phyloP scores from a whole-genome alignment of 2,329 filamentous ascomycete species.

The Diaporthe capsici region DNA sequence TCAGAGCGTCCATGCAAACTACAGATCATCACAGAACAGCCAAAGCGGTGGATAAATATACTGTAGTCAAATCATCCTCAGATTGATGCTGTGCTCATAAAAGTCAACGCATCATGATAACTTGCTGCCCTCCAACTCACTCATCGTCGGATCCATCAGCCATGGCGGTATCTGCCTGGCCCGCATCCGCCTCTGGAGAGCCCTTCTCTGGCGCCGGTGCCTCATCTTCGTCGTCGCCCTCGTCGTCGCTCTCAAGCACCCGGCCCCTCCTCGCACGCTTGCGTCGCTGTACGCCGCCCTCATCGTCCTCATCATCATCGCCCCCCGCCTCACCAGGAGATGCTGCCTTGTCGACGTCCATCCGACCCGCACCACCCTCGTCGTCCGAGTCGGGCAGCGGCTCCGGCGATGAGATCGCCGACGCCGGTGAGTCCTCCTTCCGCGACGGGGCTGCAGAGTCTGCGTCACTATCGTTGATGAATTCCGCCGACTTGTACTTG shows the following conservation, averaged over 20 bases:
- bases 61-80: not conserved
- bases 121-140: slow-evolving; percentile 45
- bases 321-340: slow-evolving; percentile 30
- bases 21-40: not conserved
- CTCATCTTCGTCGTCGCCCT: slow-evolving; percentile 60
- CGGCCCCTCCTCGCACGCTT: slow-evolving; percentile 63
- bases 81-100: slow-evolving; percentile 19
- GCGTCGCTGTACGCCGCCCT: slow-evolving; percentile 55
- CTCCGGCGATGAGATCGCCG: slow-evolving; percentile 40
- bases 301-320: slow-evolving; percentile 62
- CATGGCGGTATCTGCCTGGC: slow-evolving; percentile 51
- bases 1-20: slow-evolving; percentile 25
- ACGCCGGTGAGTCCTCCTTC: slow-evolving; percentile 46
- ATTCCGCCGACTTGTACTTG: slow-evolving; percentile 90
- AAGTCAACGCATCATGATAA: not conserved
- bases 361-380: slow-evolving; percentile 57
- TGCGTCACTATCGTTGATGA: slow-evolving; percentile 83
- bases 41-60: not conserved
- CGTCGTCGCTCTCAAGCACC: slow-evolving; percentile 68
- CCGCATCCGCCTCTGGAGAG: slow-evolving; percentile 42
- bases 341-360: slow-evolving; percentile 65
- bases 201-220: slow-evolving; percentile 40
- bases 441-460: slow-evolving; percentile 50
- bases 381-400: slow-evolving; percentile 48
- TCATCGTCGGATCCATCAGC: slow-evolving; percentile 52